phyloP scores from a whole-genome alignment of 768 basidiomycete genomes.

The Fibroporia radiculosa region DNA sequence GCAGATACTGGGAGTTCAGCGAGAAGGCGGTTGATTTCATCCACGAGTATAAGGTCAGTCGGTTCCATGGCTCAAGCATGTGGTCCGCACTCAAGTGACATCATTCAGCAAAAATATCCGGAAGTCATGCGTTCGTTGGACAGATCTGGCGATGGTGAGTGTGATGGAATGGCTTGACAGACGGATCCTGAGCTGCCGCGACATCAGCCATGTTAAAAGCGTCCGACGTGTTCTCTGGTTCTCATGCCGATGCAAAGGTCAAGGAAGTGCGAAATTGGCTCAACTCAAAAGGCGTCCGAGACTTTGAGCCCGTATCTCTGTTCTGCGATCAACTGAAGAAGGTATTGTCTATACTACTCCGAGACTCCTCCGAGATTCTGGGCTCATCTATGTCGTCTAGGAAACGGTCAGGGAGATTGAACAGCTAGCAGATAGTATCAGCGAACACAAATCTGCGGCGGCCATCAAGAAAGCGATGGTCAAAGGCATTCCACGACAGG shows the following conservation, averaged over 20 bases:
- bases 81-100: not conserved
- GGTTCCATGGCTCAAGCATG: not conserved
- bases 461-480: slow-evolving; percentile 89
- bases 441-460: slow-evolving; percentile 46
- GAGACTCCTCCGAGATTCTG: no score
- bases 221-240: slow-evolving; percentile 45
- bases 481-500: slow-evolving; percentile 87
- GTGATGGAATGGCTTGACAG: not conserved
- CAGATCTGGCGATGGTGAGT: slow-evolving; percentile 60
- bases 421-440: slow-evolving; percentile 61
- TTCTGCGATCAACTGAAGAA: slow-evolving; percentile 89
- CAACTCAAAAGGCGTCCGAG: slow-evolving; percentile 75
- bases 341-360: slow-evolving; percentile 31
- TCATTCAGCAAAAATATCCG: slow-evolving; percentile 67
- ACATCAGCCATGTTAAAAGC: slow-evolving; percentile 66
- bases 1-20: slow-evolving; percentile 88
- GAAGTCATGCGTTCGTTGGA: slow-evolving; percentile 75
- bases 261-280: slow-evolving; percentile 83
- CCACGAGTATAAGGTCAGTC: slow-evolving; percentile 68
- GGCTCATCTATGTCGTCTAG: slow-evolving; percentile 34
- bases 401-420: slow-evolving; percentile 78
- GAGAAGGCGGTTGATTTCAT: slow-evolving; percentile 78
- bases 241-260: slow-evolving; percentile 61
- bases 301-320: slow-evolving; percentile 89
- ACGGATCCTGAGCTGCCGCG: not conserved